phyloP scores from a whole-genome alignment of 1,284 basidiomycete genomes.

The Bjerkandera adusta region DNA sequence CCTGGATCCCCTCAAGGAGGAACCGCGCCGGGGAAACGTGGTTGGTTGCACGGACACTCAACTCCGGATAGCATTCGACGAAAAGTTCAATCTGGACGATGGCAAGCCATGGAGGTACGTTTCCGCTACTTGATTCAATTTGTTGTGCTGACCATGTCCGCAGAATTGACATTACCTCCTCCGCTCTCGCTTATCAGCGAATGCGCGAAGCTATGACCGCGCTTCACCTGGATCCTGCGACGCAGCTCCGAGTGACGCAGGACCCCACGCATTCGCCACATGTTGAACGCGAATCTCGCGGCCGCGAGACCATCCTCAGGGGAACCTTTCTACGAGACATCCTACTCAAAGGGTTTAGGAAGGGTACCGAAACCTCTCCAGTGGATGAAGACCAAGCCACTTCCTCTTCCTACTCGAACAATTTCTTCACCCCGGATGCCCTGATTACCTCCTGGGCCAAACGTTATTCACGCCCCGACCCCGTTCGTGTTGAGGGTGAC shows the following conservation, averaged over 20 bases:
- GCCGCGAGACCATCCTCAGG: constrained; percentile 50
- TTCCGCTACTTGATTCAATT: neutral
- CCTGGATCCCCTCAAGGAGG: constrained; percentile 54
- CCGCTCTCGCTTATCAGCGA: constrained; percentile 65
- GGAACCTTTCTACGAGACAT: constrained; percentile 73
- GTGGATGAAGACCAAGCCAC: neutral
- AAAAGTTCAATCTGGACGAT: constrained; percentile 44
- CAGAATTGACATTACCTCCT: constrained; percentile 69
- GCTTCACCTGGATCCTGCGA: constrained; percentile 60
- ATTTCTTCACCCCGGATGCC: constrained; percentile 68
- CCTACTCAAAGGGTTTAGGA: constrained; percentile 53
- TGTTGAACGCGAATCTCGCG: constrained; percentile 21
- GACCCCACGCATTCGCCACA: no score
- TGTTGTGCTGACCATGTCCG: constrained; percentile 2
- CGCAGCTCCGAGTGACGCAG: constrained; percentile 25
- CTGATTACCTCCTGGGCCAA: constrained; percentile 75
- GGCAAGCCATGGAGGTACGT: constrained; percentile 56
- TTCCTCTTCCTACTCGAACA: constrained; percentile 24
- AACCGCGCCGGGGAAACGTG: constrained; percentile 55
- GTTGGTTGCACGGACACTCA: constrained; percentile 44
- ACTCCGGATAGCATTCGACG: constrained; percentile 57
- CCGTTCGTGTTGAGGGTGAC: constrained; percentile 78
- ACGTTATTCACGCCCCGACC: constrained; percentile 59
- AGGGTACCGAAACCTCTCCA: constrained; percentile 10
- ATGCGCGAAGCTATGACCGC: constrained; percentile 68